Percentiles rank a stretch among this genome's conserved stretches.
phyloP scores from a whole-genome alignment of 192 early-diverging fungal species.

The Kickxella alabastrina region DNA sequence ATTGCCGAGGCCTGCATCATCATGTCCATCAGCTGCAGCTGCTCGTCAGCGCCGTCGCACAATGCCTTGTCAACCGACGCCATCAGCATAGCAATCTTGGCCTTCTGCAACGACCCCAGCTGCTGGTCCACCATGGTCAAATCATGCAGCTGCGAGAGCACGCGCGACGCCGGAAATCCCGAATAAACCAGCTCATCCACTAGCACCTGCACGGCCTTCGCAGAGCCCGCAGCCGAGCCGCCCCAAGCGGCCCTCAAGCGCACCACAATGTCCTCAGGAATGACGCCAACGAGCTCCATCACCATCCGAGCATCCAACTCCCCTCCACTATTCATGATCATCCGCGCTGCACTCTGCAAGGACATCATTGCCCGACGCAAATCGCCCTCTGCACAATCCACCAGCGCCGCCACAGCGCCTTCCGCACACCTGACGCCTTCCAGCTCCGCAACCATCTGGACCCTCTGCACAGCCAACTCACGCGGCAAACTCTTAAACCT shows the following conservation, averaged over 20 bases:
- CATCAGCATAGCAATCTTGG: conserved; percentile 63
- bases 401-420: conserved; percentile 58
- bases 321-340: conserved; percentile 55
- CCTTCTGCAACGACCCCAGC: conserved; percentile 67
- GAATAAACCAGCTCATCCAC: conserved; percentile 59
- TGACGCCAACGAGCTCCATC: conserved; percentile 71
- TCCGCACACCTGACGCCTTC: conserved; percentile 58
- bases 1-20: conserved; percentile 54
- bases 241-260: conserved; percentile 58
- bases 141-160: conserved; percentile 74
- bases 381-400: conserved; percentile 81
- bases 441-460: conserved; percentile 60
- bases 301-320: conserved; percentile 51
- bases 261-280: conserved; percentile 65
- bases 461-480: conserved; percentile 55
- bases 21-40: conserved; percentile 75
- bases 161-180: conserved; percentile 74
- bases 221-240: conserved; percentile 37
- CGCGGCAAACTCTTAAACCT: conserved; percentile 80
- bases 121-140: conserved; percentile 58
- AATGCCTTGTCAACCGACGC: conserved; percentile 69
- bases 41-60: conserved; percentile 85
- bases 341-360: conserved; percentile 75
- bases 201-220: conserved; percentile 40
- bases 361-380: conserved; percentile 88